Evolutionary conservation across 495 filamentous ascomycete genomes (phyloP).

Genomic region (Penicillium tannophilum): DNA sequence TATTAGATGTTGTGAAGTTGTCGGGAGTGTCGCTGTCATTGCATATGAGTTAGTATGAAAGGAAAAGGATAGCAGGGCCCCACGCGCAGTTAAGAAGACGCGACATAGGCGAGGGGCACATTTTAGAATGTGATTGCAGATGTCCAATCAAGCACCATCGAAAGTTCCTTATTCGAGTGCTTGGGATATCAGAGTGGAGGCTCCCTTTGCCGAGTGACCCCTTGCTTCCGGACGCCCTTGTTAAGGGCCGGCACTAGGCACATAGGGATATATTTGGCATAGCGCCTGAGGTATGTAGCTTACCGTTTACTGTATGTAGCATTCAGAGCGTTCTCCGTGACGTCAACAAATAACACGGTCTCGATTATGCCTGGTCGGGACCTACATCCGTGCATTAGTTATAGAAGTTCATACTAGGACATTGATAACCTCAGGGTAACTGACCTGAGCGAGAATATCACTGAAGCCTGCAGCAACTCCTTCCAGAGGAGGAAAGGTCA

Average conservation of each 20-base stretch:
- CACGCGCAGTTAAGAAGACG: constrained; percentile 10
- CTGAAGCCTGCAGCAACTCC: no score
- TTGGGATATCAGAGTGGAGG: constrained; percentile 18
- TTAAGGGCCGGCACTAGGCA: constrained; percentile 2
- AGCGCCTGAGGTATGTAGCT: constrained; percentile 19
- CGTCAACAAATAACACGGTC: constrained; percentile 27
- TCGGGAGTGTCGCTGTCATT: constrained; percentile 13
- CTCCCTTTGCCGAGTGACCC: constrained; percentile 24
- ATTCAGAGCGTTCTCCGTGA: constrained; percentile 21
- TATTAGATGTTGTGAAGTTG: constrained; percentile 1
- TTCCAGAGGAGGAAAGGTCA: neutral
- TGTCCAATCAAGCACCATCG: constrained; percentile 17
- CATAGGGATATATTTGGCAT: constrained; percentile 12
- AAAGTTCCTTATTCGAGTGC: constrained; percentile 19
- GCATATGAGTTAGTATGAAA: constrained; percentile 20
- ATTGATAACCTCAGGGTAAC: neutral
- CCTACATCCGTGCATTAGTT: constrained; percentile 5
- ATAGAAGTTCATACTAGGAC: neutral
- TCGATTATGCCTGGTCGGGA: constrained; percentile 8
- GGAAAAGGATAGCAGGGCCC: neutral
- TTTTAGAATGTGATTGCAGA: constrained; percentile 17
- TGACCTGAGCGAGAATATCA: constrained; percentile 2
- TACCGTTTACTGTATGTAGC: constrained; percentile 14
- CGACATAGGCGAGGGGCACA: constrained; percentile 6
- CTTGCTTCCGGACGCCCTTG: constrained; percentile 26